Base-by-base conservation (phyloP, 2,329 filamentous ascomycete genomes). In the Bipolaris sorokiniana region DNA sequence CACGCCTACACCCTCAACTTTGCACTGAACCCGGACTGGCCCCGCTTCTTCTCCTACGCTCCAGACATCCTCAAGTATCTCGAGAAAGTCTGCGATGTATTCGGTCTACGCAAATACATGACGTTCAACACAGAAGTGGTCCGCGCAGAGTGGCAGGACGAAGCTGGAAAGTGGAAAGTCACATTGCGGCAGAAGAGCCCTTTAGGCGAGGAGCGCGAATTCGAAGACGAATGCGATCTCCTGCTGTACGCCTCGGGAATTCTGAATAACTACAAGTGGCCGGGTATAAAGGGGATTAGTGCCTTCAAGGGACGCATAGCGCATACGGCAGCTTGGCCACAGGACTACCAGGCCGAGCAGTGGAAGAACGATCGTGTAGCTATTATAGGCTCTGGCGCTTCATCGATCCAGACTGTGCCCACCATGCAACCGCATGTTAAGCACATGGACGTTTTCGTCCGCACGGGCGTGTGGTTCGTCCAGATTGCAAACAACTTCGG, bases 21-120 rank as follows among this genome's bases (percentile, higher is more conserved):
- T 58, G 80, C 77, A 1, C 69, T 77, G 33, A 79, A 81, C 48
- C 78, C 79, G 1, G 79, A 82, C 59, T 82, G 80, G 80, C 77
- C 79, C 3, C 73, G 76, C 5, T 80, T 79, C 72, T 81, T 80
- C 64, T 79, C 77, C 7, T 78, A 79, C 61, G 75, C 78, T 1
- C 72, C 76, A 1, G 80, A 82, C 49, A 82, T 83, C 52, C 79
- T 78, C 68, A 74, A 77, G 42, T 84, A 84, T 57, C 74, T 84
- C 0, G 67, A 79, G 53, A 81, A 80, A 59, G 79, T 84, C 15
- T 80, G 78, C 61, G 72, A 82, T 4, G 77, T 75, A 0, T 83
- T 82, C 54, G 80, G 77, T 41, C 71, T 84, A 3, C 75, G 79
- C 41, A 82, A 83, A 58, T 83, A 82, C 67, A 84, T 84, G 80